Evolutionary conservation across 768 basidiomycete genomes (phyloP), one percentile per base, ranked within the genome.

Genomic region (Coprinopsis sp.): DNA sequence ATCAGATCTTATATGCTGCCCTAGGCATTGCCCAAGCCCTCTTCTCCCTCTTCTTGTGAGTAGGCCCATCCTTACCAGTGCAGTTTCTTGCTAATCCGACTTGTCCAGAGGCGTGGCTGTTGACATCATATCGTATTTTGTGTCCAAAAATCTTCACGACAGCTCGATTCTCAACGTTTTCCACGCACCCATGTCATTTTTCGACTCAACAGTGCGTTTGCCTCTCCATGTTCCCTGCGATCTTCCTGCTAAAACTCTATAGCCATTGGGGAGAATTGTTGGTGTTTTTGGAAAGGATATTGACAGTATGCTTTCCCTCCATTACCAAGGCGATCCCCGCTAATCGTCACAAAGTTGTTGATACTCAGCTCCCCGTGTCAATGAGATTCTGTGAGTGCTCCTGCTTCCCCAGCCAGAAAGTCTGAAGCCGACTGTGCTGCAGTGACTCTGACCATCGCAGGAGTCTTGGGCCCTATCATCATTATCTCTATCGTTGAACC

Each of bases 101-200:
- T 30, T 28, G 16, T 50, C 19, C 38, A 80, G 79, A 33, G 80
- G 81, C 4, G 60, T 72, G 12, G 64, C 67, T 3, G 73, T 81
- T 52, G 81, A 82, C 48, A 61, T 75, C 14, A 67, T 85, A 59
- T 76, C 79, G 1, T 76, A 71, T 56, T 69, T 73, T 44, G 81
- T 81, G 3, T 84, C 84, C 2, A 71, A 71, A 49, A 82, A 79
- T 50, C 63, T 89, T 2, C 84, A 89, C 56, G 69, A 74, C 39
- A 59, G 69, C 36, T 76, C 81, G 0, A 67, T 84, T 21, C 61
- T 62, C 21, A 75, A 78, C 43, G 71, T 85, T 21, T 80, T 85
- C 56, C 73, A 77, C 58, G 84, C 86, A 0, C 85, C 85, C 0
- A 87, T 85, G 81, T 72, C 78, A 2, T 87, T 87, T 64, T 90